These are phyloP conservation scores for Vinca minor DNA, from an alignment of 257 asterid species.

Conservation along the genomic window DNA sequence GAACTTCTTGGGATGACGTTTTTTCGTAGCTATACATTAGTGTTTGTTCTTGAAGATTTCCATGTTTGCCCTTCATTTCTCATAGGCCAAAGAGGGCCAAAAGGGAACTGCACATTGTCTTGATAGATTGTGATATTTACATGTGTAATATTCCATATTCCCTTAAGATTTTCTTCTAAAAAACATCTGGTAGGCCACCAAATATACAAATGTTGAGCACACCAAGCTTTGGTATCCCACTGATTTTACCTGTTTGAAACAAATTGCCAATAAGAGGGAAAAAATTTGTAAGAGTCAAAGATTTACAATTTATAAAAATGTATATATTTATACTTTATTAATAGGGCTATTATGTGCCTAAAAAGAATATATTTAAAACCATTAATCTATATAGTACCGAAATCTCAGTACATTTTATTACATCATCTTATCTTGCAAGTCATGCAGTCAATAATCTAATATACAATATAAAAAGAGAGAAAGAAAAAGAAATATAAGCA, in stretches of 20 bases:
- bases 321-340: neutral
- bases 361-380: too few relatives aligned
- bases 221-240: conserved; percentile 26
- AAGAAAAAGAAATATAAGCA: too few relatives aligned
- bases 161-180: conserved; percentile 30
- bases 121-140: conserved; percentile 10
- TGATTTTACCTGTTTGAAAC: conserved; percentile 37
- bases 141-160: conserved; percentile 4
- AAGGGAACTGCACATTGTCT: neutral
- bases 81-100: neutral
- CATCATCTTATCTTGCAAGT: too few relatives aligned
- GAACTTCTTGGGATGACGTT: neutral
- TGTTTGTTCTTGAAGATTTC: neutral
- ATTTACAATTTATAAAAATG: neutral
- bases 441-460: too few relatives aligned
- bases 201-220: conserved; percentile 29
- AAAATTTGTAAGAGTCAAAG: neutral
- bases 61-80: neutral
- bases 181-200: conserved; percentile 38
- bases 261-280: neutral
- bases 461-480: too few relatives aligned
- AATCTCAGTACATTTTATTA: too few relatives aligned
- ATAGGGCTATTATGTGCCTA: too few relatives aligned
- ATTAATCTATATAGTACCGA: too few relatives aligned
- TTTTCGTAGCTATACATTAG: neutral